These are phyloP conservation scores for Hura crepitans DNA, from an alignment of 441 rosid species.

Conservation along the genomic window DNA sequence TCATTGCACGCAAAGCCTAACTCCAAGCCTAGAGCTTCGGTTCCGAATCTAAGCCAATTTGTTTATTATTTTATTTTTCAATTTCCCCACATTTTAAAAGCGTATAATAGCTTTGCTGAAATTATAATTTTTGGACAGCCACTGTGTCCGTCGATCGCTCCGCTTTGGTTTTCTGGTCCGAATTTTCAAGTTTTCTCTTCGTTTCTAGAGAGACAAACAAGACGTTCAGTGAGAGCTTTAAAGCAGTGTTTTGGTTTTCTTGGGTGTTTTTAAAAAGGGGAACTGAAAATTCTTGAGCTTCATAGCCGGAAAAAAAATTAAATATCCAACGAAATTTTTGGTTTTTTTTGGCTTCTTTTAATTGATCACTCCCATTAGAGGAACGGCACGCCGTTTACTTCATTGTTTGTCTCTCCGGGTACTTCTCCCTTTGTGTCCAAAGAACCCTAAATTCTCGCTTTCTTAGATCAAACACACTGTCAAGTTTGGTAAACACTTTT, in stretches of 20 bases:
- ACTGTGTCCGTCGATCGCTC: slow-evolving; percentile 12
- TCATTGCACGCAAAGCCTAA: slow-evolving; percentile 6
- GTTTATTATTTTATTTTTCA: neutral
- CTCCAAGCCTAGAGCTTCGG: slow-evolving; percentile 11
- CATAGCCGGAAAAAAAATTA: neutral
- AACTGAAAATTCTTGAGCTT: slow-evolving; percentile 16
- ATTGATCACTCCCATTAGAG: slow-evolving; percentile 6
- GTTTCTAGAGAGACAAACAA: slow-evolving; percentile 12
- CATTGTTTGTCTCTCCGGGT: neutral
- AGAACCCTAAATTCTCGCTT: slow-evolving; percentile 19
- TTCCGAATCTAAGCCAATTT: neutral
- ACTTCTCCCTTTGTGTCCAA: neutral
- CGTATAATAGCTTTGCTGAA: slow-evolving; percentile 6
- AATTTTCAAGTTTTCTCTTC: slow-evolving; percentile 13
- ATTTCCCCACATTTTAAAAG: slow-evolving; percentile 4
- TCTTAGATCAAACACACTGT: slow-evolving; percentile 13
- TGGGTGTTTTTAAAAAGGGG: neutral
- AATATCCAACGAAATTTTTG: slow-evolving; percentile 8
- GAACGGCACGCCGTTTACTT: slow-evolving; percentile 18
- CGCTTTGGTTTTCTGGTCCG: neutral
- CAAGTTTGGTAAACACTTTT: slow-evolving; percentile 11
- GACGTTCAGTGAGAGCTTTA: slow-evolving; percentile 5
- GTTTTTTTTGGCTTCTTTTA: slow-evolving; percentile 6
- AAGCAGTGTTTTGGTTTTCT: neutral
- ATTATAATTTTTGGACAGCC: slow-evolving; percentile 16